These are phyloP conservation scores for Chaetomium fimeti DNA, from an alignment of 495 filamentous ascomycete genomes.

Conservation along the genomic window DNA sequence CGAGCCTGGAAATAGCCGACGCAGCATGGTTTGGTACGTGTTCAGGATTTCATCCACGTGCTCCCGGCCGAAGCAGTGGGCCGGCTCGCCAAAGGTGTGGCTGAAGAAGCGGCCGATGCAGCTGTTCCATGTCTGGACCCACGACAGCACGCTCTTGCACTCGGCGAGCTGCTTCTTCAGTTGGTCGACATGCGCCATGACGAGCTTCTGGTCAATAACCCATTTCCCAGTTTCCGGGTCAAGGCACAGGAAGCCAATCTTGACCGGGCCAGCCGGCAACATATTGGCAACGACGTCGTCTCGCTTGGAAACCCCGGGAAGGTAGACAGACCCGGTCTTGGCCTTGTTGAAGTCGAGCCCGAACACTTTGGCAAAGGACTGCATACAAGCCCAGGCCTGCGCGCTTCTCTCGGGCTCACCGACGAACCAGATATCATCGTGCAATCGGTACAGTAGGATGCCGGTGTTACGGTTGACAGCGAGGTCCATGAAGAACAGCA, in stretches of 20 bases:
- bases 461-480: constrained; percentile 60
- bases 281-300: constrained; percentile 27
- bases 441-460: constrained; percentile 60
- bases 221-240: constrained; percentile 55
- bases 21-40: constrained; percentile 58
- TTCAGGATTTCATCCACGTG: constrained; percentile 63
- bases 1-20: constrained; percentile 42
- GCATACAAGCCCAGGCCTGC: constrained; percentile 60
- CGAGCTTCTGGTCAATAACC: constrained; percentile 59
- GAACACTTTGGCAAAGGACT: constrained; percentile 53
- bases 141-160: constrained; percentile 57
- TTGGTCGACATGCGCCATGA: constrained; percentile 62
- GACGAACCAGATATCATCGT: constrained; percentile 72
- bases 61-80: constrained; percentile 60
- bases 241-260: constrained; percentile 62
- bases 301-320: constrained; percentile 29
- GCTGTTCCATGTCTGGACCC: constrained; percentile 65
- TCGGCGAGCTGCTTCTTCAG: constrained; percentile 56
- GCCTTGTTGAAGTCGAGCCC: constrained; percentile 60
- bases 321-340: constrained; percentile 60
- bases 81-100: constrained; percentile 64
- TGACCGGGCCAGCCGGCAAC: constrained; percentile 59
- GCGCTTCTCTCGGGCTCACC: constrained; percentile 54
- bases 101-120: constrained; percentile 65
- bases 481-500: constrained; percentile 67